Evolutionary conservation across 164 flowering plant species (phyloP).

Genomic region (Annona squamosa): DNA sequence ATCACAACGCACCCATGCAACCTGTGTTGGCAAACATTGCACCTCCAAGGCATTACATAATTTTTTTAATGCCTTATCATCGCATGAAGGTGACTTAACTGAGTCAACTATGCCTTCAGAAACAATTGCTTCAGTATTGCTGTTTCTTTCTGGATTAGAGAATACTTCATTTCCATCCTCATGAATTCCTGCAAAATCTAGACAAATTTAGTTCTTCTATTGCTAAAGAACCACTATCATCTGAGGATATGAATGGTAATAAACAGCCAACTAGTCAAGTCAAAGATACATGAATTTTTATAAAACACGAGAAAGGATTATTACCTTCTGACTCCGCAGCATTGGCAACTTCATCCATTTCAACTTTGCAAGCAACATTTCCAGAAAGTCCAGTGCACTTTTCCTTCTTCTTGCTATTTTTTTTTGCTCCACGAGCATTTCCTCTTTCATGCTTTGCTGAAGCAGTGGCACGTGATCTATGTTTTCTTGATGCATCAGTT

Average conservation of each 20-base stretch:
- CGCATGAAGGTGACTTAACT: slow-evolving; percentile 13
- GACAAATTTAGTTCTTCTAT: background rate
- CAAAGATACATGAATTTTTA: background rate
- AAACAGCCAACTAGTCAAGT: too few relatives aligned
- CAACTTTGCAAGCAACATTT: slow-evolving; percentile 13
- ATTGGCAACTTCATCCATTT: slow-evolving; percentile 5
- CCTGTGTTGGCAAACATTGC: slow-evolving; percentile 27
- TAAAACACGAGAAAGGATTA: background rate
- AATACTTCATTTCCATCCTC: slow-evolving; percentile 14
- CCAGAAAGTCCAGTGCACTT: slow-evolving; percentile 19
- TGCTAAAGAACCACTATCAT: background rate
- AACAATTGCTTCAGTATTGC: slow-evolving; percentile 8
- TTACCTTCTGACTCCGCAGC: slow-evolving; percentile 23
- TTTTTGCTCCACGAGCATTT: slow-evolving; percentile 21
- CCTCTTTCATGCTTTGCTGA: slow-evolving; percentile 19
- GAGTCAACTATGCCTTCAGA: slow-evolving; percentile 16
- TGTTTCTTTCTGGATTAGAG: slow-evolving; percentile 21
- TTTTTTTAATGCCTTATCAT: background rate
- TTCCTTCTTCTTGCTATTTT: slow-evolving; percentile 18
- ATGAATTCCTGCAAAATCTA: slow-evolving; percentile 16
- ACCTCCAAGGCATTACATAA: slow-evolving; percentile 9
- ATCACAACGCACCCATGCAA: slow-evolving; percentile 95
- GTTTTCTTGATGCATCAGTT: slow-evolving; percentile 21
- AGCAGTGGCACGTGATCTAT: slow-evolving; percentile 24
- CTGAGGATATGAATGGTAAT: background rate